These are phyloP conservation scores for Helicostylum pulchrum DNA, from an alignment of 192 early-diverging fungal species.

Conservation along the genomic window DNA sequence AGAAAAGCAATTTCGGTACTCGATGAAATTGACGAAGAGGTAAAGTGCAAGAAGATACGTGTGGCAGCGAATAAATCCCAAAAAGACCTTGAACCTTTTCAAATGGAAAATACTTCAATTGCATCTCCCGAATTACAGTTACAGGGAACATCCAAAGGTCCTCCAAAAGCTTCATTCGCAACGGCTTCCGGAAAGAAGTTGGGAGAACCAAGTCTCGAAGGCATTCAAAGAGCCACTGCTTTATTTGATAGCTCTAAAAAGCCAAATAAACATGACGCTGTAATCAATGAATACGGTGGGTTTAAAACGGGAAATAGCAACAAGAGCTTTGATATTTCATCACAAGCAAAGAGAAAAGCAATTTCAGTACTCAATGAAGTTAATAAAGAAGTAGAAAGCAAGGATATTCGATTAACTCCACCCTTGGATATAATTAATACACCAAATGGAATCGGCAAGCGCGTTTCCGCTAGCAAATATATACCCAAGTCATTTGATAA, in stretches of 20 bases:
- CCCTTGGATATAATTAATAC: too few relatives aligned
- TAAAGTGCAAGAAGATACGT: background rate
- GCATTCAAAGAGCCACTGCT: background rate
- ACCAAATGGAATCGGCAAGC: background rate
- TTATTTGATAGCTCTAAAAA: background rate
- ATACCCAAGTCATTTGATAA: background rate
- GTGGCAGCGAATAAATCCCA: too few relatives aligned
- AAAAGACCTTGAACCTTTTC: background rate
- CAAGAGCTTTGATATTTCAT: background rate
- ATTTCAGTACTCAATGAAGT: background rate
- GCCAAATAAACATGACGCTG: background rate
- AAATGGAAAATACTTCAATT: background rate
- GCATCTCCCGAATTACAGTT: background rate
- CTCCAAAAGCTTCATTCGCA: background rate
- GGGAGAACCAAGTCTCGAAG: background rate
- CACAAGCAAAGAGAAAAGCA: background rate
- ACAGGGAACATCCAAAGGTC: background rate
- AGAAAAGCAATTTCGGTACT: background rate
- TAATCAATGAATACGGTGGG: background rate
- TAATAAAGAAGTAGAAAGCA: background rate
- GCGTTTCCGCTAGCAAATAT: background rate
- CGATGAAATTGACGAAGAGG: background rate
- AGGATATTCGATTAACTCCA: background rate
- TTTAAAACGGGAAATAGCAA: background rate
- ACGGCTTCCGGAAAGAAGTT: background rate